Conservation (phyloP, 202 grass and related monocot genomes). For the Schoenoplectus triqueter region DNA sequence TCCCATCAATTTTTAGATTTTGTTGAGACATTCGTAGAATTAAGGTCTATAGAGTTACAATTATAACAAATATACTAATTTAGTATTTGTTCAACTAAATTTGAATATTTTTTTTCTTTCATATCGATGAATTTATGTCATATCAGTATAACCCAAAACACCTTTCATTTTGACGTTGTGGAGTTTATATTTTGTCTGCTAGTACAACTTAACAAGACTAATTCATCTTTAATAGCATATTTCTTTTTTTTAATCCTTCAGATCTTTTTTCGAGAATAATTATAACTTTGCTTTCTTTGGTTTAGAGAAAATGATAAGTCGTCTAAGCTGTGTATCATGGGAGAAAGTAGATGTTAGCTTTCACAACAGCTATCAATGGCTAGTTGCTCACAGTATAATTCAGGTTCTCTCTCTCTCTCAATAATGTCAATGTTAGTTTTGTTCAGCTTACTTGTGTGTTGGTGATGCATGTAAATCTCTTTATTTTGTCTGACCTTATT, state of each 20-base stretch:
- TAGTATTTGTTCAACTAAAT: neutral
- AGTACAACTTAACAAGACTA: neutral
- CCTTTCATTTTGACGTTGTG: neutral
- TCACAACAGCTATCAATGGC: slow-evolving; percentile 57
- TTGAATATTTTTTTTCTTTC: neutral
- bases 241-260: slow-evolving; percentile 20
- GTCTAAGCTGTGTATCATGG: slow-evolving; percentile 61
- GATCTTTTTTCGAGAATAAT: slow-evolving; percentile 17
- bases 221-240: slow-evolving; percentile 3
- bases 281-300: slow-evolving; percentile 42
- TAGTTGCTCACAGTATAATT: slow-evolving; percentile 72
- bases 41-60: neutral
- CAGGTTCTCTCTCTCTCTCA: slow-evolving; percentile 47
- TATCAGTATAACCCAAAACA: neutral
- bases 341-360: slow-evolving; percentile 82
- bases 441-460: neutral
- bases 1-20: neutral
- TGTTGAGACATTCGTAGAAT: neutral
- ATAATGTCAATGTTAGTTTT: neutral
- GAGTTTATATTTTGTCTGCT: neutral
- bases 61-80: neutral
- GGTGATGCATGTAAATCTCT: neutral
- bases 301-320: slow-evolving; percentile 71
- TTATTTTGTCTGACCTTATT: neutral
- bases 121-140: neutral